phyloP scores from a whole-genome alignment of 768 basidiomycete genomes.

The Gloeophyllum trabeum region DNA sequence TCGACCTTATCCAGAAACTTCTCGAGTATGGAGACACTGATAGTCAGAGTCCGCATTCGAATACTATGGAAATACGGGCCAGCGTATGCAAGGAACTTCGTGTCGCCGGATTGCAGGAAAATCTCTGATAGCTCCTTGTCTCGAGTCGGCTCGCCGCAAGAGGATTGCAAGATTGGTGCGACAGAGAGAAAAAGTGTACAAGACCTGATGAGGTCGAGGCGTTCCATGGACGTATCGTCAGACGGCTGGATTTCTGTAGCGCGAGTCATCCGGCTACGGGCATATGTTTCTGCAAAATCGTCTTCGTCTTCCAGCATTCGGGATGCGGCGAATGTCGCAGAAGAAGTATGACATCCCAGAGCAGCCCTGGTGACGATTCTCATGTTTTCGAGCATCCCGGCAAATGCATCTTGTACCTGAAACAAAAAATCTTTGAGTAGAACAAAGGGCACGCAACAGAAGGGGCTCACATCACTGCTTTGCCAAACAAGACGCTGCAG shows the following conservation, averaged over 20 bases:
- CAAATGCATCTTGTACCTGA: slow-evolving; percentile 44
- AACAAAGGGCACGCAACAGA: too few relatives aligned
- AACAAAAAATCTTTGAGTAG: slow-evolving; percentile 1
- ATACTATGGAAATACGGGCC: slow-evolving; percentile 45
- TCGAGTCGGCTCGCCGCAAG: slow-evolving; percentile 44
- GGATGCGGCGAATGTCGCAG: too few relatives aligned
- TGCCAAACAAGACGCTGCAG: slow-evolving; percentile 58
- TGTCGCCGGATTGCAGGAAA: slow-evolving; percentile 33
- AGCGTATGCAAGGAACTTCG: slow-evolving; percentile 49
- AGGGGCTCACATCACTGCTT: slow-evolving; percentile 47
- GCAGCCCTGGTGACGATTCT: too few relatives aligned
- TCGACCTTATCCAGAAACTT: slow-evolving; percentile 42
- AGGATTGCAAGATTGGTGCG: slow-evolving; percentile 52
- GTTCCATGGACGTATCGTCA: too few relatives aligned
- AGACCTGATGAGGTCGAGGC: too few relatives aligned
- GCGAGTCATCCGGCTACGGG: too few relatives aligned
- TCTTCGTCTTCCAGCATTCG: too few relatives aligned
- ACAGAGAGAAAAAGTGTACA: slow-evolving; percentile 51
- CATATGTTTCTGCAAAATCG: too few relatives aligned
- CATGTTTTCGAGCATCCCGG: slow-evolving; percentile 20
- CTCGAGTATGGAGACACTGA: slow-evolving; percentile 40
- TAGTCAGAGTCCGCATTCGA: slow-evolving; percentile 37
- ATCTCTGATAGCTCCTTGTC: slow-evolving; percentile 51
- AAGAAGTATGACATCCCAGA: too few relatives aligned
- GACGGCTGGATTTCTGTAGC: too few relatives aligned